These are phyloP conservation scores for Apiotrichum sp. DNA, from an alignment of 1,284 basidiomycete genomes.

Conservation along the genomic window DNA sequence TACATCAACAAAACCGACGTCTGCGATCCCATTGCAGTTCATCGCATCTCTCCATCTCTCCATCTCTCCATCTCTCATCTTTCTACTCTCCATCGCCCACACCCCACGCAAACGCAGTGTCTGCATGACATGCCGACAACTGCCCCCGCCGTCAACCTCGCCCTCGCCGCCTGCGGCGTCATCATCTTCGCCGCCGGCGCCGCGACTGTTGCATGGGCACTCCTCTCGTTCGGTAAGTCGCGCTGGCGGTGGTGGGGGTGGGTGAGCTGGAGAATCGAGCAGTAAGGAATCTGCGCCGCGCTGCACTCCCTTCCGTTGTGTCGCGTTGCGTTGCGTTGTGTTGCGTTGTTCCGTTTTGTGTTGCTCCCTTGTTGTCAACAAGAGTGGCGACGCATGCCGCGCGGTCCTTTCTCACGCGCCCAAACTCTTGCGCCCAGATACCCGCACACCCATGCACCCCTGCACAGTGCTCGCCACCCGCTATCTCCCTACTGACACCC, in stretches of 20 bases:
- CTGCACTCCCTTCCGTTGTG: too few species aligned
- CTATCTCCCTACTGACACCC: constrained; percentile 2
- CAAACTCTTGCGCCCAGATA: neutral
- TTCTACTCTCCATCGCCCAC: neutral
- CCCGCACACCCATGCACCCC: neutral
- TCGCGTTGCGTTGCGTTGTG: too few species aligned
- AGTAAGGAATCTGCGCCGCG: too few species aligned
- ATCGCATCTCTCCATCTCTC: neutral
- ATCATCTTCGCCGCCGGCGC: constrained; percentile 6
- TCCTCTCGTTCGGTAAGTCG: constrained; percentile 12
- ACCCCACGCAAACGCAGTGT: neutral
- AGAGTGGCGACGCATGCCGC: neutral
- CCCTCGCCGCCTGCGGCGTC: constrained; percentile 15
- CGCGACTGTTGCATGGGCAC: constrained; percentile 10
- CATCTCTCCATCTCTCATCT: neutral
- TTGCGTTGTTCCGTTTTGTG: too few species aligned
- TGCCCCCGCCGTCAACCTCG: constrained; percentile 6
- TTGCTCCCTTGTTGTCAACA: neutral
- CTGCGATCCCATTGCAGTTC: neutral
- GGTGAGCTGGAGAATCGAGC: too few species aligned
- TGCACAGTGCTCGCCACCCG: neutral
- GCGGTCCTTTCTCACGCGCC: neutral
- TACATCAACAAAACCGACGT: too few species aligned
- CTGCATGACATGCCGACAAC: constrained; percentile 3
- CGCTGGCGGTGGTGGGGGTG: too few species aligned